Percentiles rank a stretch among this genome's conserved stretches.
Conservation (phyloP, 257 asterid species). For the Lycium barbarum region DNA sequence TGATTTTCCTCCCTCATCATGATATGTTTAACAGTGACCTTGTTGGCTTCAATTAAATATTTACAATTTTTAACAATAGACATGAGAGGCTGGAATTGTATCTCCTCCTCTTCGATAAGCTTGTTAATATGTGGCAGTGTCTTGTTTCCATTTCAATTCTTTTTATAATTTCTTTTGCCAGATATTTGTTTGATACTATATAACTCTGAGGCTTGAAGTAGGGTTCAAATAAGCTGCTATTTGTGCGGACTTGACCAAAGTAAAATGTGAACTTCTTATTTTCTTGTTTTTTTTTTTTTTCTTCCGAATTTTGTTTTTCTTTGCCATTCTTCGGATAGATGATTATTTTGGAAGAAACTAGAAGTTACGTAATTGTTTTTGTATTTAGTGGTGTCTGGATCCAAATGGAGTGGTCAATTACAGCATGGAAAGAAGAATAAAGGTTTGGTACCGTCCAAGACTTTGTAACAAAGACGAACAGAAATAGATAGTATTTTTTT, state of each 20-base stretch:
- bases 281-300: no score
- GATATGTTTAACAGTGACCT: not conserved
- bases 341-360: no score
- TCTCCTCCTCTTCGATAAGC: not conserved
- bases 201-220: not conserved
- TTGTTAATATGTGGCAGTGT: not conserved
- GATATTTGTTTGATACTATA: not conserved
- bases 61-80: not conserved
- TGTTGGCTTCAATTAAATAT: not conserved
- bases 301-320: no score
- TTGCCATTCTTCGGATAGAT: no score
- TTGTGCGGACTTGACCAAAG: not conserved
- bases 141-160: not conserved
- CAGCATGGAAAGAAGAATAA: not conserved
- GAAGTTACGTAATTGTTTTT: no score
- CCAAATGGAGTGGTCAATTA: not conserved
- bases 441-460: constrained; percentile 26
- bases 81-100: not conserved
- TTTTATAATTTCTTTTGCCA: not conserved
- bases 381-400: not conserved
- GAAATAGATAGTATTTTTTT: not conserved
- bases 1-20: not conserved
- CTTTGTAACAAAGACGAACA: not conserved
- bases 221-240: not conserved
- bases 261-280: not conserved